Percentiles rank a stretch among this genome's conserved stretches.
Conservation (phyloP, 495 filamentous ascomycete genomes). For the Pseudoneurospora amorphoporcata region DNA sequence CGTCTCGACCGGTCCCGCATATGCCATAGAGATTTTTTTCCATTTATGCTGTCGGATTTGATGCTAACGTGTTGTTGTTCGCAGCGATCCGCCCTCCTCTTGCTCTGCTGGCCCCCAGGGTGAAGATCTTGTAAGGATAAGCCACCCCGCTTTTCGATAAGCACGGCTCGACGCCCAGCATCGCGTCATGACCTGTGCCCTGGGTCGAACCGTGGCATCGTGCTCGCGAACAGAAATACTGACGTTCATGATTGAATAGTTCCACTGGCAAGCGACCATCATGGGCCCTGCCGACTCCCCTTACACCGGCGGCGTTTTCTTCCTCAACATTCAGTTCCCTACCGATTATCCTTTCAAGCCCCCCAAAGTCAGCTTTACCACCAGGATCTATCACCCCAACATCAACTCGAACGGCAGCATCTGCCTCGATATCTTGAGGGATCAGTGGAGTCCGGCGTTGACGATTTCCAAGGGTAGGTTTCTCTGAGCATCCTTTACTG, state of each 20-base stretch:
- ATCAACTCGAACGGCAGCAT: constrained; percentile 99
- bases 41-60: not conserved
- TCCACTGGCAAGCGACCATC: constrained; percentile 99
- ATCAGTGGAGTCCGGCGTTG: constrained; percentile 97
- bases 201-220: constrained; percentile 1
- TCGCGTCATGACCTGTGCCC: constrained; percentile 1
- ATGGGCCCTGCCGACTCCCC: constrained; percentile 98
- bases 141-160: constrained; percentile 6
- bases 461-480: constrained; percentile 92
- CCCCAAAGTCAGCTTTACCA: constrained; percentile 99
- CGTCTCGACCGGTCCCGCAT: not conserved
- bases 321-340: constrained; percentile 95
- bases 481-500: not conserved
- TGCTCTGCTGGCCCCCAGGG: constrained; percentile 95
- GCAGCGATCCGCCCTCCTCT: constrained; percentile 93
- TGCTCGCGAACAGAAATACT: constrained; percentile 12
- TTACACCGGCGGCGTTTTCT: constrained; percentile 96
- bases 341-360: constrained; percentile 99
- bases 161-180: not conserved
- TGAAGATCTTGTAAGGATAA: constrained; percentile 83
- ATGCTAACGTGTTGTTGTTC: constrained; percentile 31
- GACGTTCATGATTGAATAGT: constrained; percentile 45
- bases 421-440: constrained; percentile 93
- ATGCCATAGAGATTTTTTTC: not conserved
- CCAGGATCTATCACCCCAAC: constrained; percentile 98